phyloP scores from a whole-genome alignment of 345 rosid species.

The Gossypium australe region DNA sequence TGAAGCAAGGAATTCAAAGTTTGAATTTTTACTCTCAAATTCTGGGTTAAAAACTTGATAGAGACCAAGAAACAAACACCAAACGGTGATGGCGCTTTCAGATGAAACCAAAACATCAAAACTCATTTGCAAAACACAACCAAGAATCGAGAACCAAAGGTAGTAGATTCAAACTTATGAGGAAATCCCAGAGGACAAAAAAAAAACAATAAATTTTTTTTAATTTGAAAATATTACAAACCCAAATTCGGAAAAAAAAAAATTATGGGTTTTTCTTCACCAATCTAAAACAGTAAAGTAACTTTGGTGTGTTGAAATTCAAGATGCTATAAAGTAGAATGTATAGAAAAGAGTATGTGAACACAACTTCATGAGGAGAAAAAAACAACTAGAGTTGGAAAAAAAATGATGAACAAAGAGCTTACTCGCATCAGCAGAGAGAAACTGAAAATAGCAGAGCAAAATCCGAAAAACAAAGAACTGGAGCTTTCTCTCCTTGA shows the following conservation, averaged over 20 bases:
- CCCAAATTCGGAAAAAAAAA: background rate
- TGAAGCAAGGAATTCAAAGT: background rate
- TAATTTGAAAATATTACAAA: background rate
- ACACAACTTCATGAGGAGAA: background rate
- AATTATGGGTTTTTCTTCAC: background rate
- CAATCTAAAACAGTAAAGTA: conserved; percentile 25
- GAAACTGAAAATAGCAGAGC: background rate
- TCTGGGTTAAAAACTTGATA: background rate
- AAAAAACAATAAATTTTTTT: background rate
- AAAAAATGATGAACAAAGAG: background rate
- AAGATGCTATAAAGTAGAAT: conserved; percentile 15
- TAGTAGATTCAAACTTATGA: background rate
- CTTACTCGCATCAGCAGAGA: conserved; percentile 13
- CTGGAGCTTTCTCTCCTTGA: background rate
- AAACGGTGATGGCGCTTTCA: background rate
- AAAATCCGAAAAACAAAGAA: background rate
- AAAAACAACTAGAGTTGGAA: background rate
- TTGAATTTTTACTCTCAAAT: background rate
- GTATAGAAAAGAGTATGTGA: background rate
- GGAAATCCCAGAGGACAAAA: background rate
- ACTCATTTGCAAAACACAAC: background rate
- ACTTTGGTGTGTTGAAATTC: conserved; percentile 20
- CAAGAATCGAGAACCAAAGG: background rate
- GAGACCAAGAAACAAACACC: background rate
- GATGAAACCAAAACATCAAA: conserved; percentile 1